Percentiles rank a stretch among this genome's conserved stretches.
Evolutionary conservation across 371 early-diverging fungal species (phyloP).

Genomic region (Hamiltosporidium tvaerminnensis): DNA sequence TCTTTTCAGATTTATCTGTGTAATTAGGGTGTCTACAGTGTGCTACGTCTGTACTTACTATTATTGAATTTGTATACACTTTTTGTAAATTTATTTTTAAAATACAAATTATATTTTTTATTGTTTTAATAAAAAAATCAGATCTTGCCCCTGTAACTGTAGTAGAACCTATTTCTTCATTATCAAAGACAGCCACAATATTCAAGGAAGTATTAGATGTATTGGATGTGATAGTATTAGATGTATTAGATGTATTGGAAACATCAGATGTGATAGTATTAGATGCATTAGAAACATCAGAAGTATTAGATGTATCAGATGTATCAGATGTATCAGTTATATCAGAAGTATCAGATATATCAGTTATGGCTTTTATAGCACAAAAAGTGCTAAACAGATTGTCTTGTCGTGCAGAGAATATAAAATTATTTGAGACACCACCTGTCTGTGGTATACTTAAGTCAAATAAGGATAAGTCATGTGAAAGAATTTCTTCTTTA

Average conservation of each 20-base stretch:
- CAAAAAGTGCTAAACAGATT: conserved; percentile 79
- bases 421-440: conserved; percentile 71
- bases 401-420: conserved; percentile 74
- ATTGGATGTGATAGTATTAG: no score
- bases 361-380: conserved; percentile 55
- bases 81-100: neutral
- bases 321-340: no score
- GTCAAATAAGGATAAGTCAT: conserved; percentile 79
- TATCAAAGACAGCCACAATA: conserved; percentile 73
- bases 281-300: no score
- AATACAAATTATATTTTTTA: conserved; percentile 22
- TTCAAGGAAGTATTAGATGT: conserved; percentile 57
- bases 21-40: conserved; percentile 80
- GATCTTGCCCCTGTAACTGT: conserved; percentile 69
- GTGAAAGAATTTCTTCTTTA: conserved; percentile 61
- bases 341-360: no score
- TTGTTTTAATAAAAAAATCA: conserved; percentile 5
- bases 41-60: conserved; percentile 64
- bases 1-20: conserved; percentile 65
- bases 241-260: neutral
- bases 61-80: neutral
- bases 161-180: conserved; percentile 86
- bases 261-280: no score
- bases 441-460: conserved; percentile 65
- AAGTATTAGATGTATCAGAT: no score